Evolutionary conservation across 305 asterid species (phyloP).

Genomic region (Fraxinus latifolia): DNA sequence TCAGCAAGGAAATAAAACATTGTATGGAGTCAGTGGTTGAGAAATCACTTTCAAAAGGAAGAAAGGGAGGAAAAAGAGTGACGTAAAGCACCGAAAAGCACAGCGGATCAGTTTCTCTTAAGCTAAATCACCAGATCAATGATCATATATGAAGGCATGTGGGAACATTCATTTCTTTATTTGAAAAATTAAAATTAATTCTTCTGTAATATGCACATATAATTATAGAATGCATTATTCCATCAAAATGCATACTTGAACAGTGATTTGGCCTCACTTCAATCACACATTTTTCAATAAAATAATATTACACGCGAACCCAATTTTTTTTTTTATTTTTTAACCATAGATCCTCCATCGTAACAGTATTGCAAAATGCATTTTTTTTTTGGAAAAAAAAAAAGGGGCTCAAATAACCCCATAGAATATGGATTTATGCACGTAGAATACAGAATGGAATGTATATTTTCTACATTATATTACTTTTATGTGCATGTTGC

Average conservation of each 20-base stretch:
- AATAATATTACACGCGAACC: too few species aligned
- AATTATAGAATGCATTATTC: background rate
- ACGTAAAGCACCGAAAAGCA: conserved; percentile 32
- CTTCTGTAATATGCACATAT: background rate
- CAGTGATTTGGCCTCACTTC: too few species aligned
- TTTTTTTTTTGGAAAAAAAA: too few species aligned
- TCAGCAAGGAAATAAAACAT: background rate
- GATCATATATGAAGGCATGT: background rate
- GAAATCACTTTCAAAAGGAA: conserved; percentile 32
- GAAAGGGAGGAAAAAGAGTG: conserved; percentile 22
- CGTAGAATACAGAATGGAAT: background rate
- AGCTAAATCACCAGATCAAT: conserved; percentile 32
- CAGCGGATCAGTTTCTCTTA: conserved; percentile 34
- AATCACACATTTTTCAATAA: too few species aligned
- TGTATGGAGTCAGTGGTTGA: conserved; percentile 24
- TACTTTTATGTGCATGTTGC: background rate
- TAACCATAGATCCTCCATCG: too few species aligned
- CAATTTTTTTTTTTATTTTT: too few species aligned
- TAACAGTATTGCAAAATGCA: too few species aligned
- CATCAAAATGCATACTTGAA: too few species aligned
- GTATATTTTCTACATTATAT: background rate
- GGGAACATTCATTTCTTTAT: conserved; percentile 16
- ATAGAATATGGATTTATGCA: background rate
- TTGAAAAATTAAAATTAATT: background rate
- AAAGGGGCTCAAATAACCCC: too few species aligned